phyloP scores from a whole-genome alignment of 768 basidiomycete genomes.

The Mycena crocata region DNA sequence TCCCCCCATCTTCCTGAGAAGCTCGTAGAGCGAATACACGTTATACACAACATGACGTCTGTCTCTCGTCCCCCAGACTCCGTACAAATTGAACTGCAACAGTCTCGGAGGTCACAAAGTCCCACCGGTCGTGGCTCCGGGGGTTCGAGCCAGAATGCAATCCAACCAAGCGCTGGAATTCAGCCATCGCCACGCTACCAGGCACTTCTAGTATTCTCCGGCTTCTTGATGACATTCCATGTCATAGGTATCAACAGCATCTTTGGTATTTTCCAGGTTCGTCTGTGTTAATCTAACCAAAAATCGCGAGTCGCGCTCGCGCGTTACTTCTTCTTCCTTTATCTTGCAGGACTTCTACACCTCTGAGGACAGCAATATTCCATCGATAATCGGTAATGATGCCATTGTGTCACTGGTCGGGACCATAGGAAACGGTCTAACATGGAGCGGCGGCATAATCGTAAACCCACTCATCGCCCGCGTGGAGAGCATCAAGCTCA shows the following conservation, averaged over 20 bases:
- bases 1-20: no score
- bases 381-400: conserved; percentile 49
- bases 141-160: not conserved
- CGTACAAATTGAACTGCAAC: not conserved
- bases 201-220: conserved; percentile 47
- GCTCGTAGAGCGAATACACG: no score
- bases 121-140: no score
- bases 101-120: not conserved
- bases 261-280: conserved; percentile 58
- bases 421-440: conserved; percentile 56
- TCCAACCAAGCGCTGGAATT: not conserved
- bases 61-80: no score
- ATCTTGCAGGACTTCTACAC: conserved; percentile 56
- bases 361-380: conserved; percentile 48
- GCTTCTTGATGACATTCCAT: conserved; percentile 59
- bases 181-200: not conserved
- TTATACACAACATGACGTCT: no score
- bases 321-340: not conserved
- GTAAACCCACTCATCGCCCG: conserved; percentile 54
- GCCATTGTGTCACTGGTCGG: conserved; percentile 56
- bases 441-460: conserved; percentile 60
- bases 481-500: conserved; percentile 44
- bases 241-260: conserved; percentile 57
- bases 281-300: not conserved
- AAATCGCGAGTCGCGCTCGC: no score